Evolutionary conservation across 1,284 basidiomycete species (phyloP).

Genomic region (Fistulina hepatica): DNA sequence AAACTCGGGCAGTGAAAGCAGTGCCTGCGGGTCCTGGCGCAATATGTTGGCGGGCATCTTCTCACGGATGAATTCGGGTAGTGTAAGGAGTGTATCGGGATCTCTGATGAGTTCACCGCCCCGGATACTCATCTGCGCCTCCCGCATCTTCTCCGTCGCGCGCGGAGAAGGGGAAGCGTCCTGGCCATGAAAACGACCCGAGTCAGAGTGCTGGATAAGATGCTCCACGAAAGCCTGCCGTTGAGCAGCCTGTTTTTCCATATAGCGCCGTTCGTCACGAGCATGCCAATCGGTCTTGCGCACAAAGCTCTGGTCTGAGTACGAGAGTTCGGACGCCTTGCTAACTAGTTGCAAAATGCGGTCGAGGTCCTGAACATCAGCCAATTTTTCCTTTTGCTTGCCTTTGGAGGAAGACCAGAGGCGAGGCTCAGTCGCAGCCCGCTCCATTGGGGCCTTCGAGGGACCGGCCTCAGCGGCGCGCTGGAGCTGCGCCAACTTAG

Average conservation of each 20-base stretch:
- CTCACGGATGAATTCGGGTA: constrained; percentile 49
- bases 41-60: constrained; percentile 17
- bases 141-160: constrained; percentile 23
- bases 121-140: no score
- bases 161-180: constrained; percentile 42
- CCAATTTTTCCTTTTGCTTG: constrained; percentile 34
- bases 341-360: constrained; percentile 60
- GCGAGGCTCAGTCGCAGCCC: no score
- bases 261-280: constrained; percentile 39
- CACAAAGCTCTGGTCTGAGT: constrained; percentile 58
- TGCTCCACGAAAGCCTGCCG: constrained; percentile 62
- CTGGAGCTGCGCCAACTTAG: constrained; percentile 57
- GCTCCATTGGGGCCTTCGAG: constrained; percentile 10
- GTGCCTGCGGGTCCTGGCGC: constrained; percentile 10
- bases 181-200: constrained; percentile 59
- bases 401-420: constrained; percentile 23
- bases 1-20: constrained; percentile 46
- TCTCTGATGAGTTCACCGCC: no score
- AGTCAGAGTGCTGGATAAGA: constrained; percentile 52
- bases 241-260: constrained; percentile 49
- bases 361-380: constrained; percentile 50
- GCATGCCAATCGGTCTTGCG: constrained; percentile 47
- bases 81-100: constrained; percentile 39
- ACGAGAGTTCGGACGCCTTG: constrained; percentile 55
- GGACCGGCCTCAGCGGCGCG: constrained; percentile 36